Conservation (phyloP, 1,139 yeast species). For the Sugiyamaella novakii region DNA sequence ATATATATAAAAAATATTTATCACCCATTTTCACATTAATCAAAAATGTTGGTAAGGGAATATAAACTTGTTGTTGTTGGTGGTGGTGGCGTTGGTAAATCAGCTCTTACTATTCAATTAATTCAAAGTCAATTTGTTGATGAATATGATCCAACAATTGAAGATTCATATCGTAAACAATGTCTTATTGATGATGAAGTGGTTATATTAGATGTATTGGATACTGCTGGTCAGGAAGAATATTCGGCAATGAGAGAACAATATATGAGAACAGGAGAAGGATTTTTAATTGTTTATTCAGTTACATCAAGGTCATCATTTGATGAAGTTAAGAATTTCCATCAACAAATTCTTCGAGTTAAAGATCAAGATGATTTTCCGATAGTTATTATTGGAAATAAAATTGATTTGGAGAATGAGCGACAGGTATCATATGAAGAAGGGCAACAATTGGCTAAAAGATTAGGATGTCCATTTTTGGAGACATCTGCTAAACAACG, state of each 20-base stretch:
- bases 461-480: slow-evolving; percentile 73
- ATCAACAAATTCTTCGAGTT: slow-evolving; percentile 87
- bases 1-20: too few relatives aligned
- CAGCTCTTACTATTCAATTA: slow-evolving; percentile 83
- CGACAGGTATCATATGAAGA: slow-evolving; percentile 79
- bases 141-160: slow-evolving; percentile 97
- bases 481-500: slow-evolving; percentile 95
- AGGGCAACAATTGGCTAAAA: slow-evolving; percentile 72
- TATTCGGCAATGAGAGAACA: slow-evolving; percentile 95
- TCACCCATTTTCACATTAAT: not conserved
- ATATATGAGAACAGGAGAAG: slow-evolving; percentile 92
- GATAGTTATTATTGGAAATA: slow-evolving; percentile 45
- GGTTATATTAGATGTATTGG: slow-evolving; percentile 88
- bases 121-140: slow-evolving; percentile 75
- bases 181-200: slow-evolving; percentile 90
- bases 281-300: slow-evolving; percentile 83
- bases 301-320: slow-evolving; percentile 86
- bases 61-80: slow-evolving; percentile 94
- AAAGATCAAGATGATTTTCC: slow-evolving; percentile 56
- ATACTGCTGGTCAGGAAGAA: slow-evolving; percentile 98
- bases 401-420: slow-evolving; percentile 70
- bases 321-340: slow-evolving; percentile 75
- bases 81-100: slow-evolving; percentile 98
- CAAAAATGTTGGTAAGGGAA: slow-evolving; percentile 33
- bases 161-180: slow-evolving; percentile 92